These are phyloP conservation scores for Ogataea haglerorum DNA, from an alignment of 805 yeast species.

Conservation along the genomic window DNA sequence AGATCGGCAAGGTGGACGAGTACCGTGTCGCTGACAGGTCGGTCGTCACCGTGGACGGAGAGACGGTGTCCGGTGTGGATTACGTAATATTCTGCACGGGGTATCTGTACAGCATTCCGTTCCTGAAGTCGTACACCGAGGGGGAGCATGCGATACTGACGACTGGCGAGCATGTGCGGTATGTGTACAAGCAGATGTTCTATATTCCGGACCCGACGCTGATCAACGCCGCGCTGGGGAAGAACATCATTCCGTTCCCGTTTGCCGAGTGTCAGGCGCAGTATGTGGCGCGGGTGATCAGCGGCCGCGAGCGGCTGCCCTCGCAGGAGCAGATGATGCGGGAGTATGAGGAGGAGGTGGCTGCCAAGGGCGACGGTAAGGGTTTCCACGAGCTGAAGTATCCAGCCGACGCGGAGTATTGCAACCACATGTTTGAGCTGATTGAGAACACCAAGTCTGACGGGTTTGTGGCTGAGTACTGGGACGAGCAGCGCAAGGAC, in stretches of 20 bases:
- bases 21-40: slow-evolving; percentile 28
- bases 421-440: slow-evolving; percentile 41
- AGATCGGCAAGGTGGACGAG: slow-evolving; percentile 25
- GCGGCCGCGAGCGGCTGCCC: slow-evolving; percentile 44
- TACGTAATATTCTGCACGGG: slow-evolving; percentile 71
- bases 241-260: slow-evolving; percentile 49
- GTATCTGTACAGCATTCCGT: slow-evolving; percentile 64
- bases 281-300: slow-evolving; percentile 38
- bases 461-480: slow-evolving; percentile 32
- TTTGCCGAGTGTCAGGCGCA: slow-evolving; percentile 48
- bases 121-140: slow-evolving; percentile 38
- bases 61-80: slow-evolving; percentile 46
- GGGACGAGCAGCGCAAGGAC: slow-evolving; percentile 28
- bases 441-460: slow-evolving; percentile 34
- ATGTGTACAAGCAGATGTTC: slow-evolving; percentile 45
- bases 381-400: slow-evolving; percentile 49
- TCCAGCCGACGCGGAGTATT: slow-evolving; percentile 61
- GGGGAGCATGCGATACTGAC: slow-evolving; percentile 27
- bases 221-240: slow-evolving; percentile 40
- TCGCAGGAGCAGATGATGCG: slow-evolving; percentile 34
- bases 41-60: slow-evolving; percentile 49
- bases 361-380: slow-evolving; percentile 44
- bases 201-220: slow-evolving; percentile 45
- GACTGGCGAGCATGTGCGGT: slow-evolving; percentile 37
- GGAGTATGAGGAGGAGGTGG: slow-evolving; percentile 34